Evolutionary conservation across 1,284 basidiomycete species (phyloP).

Genomic region (Gomphus bonarii): DNA sequence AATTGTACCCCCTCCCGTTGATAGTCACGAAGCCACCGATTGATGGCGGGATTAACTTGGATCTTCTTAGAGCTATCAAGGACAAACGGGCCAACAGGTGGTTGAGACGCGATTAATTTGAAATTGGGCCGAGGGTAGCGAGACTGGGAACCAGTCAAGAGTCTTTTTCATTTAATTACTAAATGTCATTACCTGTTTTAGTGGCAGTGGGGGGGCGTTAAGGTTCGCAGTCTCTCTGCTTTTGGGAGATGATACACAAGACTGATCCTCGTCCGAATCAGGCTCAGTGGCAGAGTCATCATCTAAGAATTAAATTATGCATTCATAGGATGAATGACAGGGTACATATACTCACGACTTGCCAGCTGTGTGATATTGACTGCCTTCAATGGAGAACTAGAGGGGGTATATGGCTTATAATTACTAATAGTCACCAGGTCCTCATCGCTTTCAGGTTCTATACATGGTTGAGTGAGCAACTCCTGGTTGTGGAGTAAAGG

Average conservation of each 20-base stretch:
- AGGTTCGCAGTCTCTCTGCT: not conserved
- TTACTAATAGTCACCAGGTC: not conserved
- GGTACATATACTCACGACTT: not conserved
- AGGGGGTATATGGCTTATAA: not conserved
- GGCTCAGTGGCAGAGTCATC: constrained; percentile 8
- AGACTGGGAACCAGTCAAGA: constrained; percentile 19
- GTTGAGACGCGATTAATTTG: constrained; percentile 33
- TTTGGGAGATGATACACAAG: not conserved
- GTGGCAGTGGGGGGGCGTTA: not conserved
- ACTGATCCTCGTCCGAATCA: constrained; percentile 1
- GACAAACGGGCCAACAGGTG: constrained; percentile 30
- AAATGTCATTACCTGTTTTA: constrained; percentile 2
- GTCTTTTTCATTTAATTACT: constrained; percentile 9
- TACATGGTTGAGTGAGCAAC: not conserved
- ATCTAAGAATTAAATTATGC: not conserved
- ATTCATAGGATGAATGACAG: not conserved
- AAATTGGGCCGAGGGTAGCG: constrained; percentile 43
- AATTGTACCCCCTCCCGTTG: constrained; percentile 77
- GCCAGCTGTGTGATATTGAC: not conserved
- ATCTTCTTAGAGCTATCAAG: constrained; percentile 36
- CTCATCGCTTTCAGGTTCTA: constrained; percentile 7
- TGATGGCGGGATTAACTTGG: constrained; percentile 63
- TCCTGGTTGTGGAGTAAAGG: not conserved
- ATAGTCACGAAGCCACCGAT: constrained; percentile 73
- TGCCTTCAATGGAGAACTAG: not conserved